phyloP scores from a whole-genome alignment of 805 yeast species.

The Starmera dryadoides region DNA sequence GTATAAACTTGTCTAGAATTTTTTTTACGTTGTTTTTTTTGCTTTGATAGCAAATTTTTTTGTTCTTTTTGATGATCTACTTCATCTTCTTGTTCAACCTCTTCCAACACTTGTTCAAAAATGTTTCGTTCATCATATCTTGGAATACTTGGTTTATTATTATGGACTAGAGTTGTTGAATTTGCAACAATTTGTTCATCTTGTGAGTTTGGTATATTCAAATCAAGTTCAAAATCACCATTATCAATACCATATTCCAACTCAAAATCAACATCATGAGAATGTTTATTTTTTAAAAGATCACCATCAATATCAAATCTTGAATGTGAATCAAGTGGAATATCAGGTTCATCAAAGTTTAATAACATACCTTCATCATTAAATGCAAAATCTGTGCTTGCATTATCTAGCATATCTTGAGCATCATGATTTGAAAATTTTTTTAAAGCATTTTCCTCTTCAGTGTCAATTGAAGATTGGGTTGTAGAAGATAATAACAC shows the following conservation, averaged over 20 bases:
- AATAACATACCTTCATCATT: slow-evolving; percentile 1
- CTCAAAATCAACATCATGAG: slow-evolving; percentile 8
- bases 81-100: slow-evolving; percentile 2
- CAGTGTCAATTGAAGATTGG: slow-evolving; percentile 1
- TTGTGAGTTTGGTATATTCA: neutral
- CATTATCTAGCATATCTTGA: neutral
- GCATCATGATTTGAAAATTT: neutral
- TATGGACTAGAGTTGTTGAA: neutral
- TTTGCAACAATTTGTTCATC: neutral
- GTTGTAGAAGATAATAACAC: slow-evolving; percentile 1
- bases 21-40: neutral
- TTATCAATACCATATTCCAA: slow-evolving; percentile 20
- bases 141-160: neutral
- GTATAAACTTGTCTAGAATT: neutral
- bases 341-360: neutral
- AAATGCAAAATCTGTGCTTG: neutral
- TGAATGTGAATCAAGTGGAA: neutral
- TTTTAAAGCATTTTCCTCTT: slow-evolving; percentile 1
- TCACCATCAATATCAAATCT: slow-evolving; percentile 6
- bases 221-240: neutral
- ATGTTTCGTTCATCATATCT: neutral
- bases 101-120: slow-evolving; percentile 2
- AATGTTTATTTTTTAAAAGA: slow-evolving; percentile 3
- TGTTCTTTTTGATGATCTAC: slow-evolving; percentile 1
- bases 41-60: neutral